Percentiles rank a stretch among this genome's conserved stretches.
phyloP scores from a whole-genome alignment of 2,329 filamentous ascomycete genomes.

The Gliomastix tumulicola region DNA sequence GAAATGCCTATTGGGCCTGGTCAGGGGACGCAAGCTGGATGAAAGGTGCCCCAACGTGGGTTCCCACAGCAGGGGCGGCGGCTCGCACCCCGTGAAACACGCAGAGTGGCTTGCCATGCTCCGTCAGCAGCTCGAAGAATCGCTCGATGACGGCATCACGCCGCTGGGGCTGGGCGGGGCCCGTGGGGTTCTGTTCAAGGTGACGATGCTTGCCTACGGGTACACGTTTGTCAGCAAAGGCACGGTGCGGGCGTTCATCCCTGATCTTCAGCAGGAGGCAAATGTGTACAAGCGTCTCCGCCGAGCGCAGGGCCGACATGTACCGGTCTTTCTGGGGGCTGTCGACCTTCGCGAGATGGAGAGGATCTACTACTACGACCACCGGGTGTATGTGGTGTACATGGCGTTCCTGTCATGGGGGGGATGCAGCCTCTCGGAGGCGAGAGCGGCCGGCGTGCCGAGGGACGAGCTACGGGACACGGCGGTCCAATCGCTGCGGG shows the following conservation, averaged over 20 bases:
- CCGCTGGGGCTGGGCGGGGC: conserved; percentile 19
- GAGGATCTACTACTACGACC: conserved; percentile 23
- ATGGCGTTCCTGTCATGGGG: conserved; percentile 25
- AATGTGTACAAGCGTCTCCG: conserved; percentile 23
- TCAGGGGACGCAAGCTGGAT: conserved; percentile 8
- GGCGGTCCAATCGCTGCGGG: not conserved
- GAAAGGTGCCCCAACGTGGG: conserved; percentile 2
- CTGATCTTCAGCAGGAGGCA: conserved; percentile 25
- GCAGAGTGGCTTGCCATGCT: conserved; percentile 20
- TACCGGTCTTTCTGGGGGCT: conserved; percentile 29
- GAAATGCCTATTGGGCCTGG: conserved; percentile 8
- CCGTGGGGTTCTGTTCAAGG: conserved; percentile 28
- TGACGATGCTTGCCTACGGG: conserved; percentile 29
- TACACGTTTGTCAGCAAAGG: conserved; percentile 36
- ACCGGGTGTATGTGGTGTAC: conserved; percentile 20
- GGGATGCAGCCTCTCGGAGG: conserved; percentile 8
- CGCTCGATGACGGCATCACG: conserved; percentile 20
- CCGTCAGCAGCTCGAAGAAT: conserved; percentile 16
- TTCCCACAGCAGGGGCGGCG: too few species aligned
- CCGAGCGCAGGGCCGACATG: conserved; percentile 18
- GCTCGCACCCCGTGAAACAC: conserved; percentile 19
- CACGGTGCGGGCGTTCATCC: conserved; percentile 21
- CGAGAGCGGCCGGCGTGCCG: too few species aligned
- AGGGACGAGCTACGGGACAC: not conserved
- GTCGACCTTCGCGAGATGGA: conserved; percentile 23